Evolutionary conservation across 2,329 filamentous ascomycete genomes (phyloP), one percentile per base, ranked within the genome.

Genomic region (Fusarium solani-melongenae): DNA sequence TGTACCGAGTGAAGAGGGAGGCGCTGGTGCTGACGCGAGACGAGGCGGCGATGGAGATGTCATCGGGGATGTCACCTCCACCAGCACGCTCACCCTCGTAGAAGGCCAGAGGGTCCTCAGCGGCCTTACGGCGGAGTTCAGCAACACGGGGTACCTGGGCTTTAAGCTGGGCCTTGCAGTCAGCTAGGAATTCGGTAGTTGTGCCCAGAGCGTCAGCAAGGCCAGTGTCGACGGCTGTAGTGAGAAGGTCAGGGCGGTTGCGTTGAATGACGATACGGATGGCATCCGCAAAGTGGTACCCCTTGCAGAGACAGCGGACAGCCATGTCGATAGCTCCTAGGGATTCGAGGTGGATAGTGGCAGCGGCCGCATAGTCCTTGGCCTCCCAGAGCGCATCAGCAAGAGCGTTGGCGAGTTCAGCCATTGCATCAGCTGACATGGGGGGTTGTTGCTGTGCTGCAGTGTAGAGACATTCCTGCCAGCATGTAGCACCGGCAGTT

Each of bases 1-100:
- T 97, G 83, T 98, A 98, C 22, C 95, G 87, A 6, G 96, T 98
- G 86, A 98, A 98, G 80, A 99, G 89, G 31, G 93, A 95, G n/a
- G 93, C 93, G 49, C 91, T 90, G 0, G 96, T 98, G 69, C 91
- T 93, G 22, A 94, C 86, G 61, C 95, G 90, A 5, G 95, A 98
- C 61, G 85, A 88, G 0, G 95, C 93, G 0, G 96, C 96, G 3
- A 99, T 87, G 2, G 94, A 98, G 58, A 99, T 88, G 82, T 99
- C 95, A 80, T 99, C 96, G 0, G 96, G 96, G 1, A 97, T 88
- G 74, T 97, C 94, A 6, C 83, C 86, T 64, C 89, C 91, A 7
- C 86, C 86, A 6, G 85, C 85, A 6, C 90, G 86, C 76, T 95
- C 93, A 62, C 94, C 94, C 75, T 96, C 94, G 82, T 94, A 97